phyloP scores from a whole-genome alignment of 202 grass and related monocot species.

The Hordeum pubiflorum region DNA sequence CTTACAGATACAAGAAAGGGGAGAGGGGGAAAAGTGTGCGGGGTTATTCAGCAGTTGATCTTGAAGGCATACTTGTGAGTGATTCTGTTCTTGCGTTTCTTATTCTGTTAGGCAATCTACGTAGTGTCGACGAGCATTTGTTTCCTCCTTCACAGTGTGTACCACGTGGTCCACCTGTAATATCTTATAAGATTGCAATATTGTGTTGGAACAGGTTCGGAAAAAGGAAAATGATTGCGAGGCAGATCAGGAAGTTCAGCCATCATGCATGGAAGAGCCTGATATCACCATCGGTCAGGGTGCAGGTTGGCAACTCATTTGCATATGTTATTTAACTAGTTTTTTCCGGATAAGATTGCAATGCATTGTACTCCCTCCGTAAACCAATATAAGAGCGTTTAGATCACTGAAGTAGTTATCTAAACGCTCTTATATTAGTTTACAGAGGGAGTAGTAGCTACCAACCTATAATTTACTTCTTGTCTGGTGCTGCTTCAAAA shows the following conservation, averaged over 20 bases:
- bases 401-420: too few relatives aligned
- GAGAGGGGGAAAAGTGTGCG: conserved; percentile 76
- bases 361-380: too few relatives aligned
- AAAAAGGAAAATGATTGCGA: conserved; percentile 48
- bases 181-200: not conserved
- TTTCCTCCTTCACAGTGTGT: not conserved
- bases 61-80: conserved; percentile 93
- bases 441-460: not conserved
- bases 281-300: conserved; percentile 28
- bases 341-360: not conserved
- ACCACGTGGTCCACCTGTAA: not conserved
- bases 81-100: not conserved
- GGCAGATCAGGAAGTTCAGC: conserved; percentile 33
- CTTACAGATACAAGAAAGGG: conserved; percentile 77
- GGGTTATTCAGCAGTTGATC: conserved; percentile 77
- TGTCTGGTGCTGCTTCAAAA: not conserved
- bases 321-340: not conserved
- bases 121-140: not conserved
- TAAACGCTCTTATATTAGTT: too few relatives aligned
- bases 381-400: too few relatives aligned
- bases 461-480: not conserved
- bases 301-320: conserved; percentile 40
- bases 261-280: conserved; percentile 36
- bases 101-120: not conserved
- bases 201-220: conserved; percentile 41